Evolutionary conservation across 257 asterid species (phyloP), one percentile per base, ranked within the genome.

Genomic region (Solanum etuberosum): DNA sequence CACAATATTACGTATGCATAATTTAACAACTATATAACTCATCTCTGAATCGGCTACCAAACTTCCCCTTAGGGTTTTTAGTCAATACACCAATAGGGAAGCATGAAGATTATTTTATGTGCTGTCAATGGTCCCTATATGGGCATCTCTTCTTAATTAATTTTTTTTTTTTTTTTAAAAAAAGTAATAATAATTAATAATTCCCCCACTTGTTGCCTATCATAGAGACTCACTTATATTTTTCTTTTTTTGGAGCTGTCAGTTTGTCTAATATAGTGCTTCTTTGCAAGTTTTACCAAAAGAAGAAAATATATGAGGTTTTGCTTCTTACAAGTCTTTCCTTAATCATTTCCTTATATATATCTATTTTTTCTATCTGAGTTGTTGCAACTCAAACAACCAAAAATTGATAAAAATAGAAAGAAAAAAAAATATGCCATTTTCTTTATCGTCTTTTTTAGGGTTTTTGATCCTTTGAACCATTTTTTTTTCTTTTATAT

Each of bases 221-320:
- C 34, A n/a, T 68, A 67, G 27, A 4, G 27, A 42, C 61, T 31
- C 20, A 63, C 27, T 85, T 23, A 6, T 27, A 34, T 37, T 85
- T 32, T 87, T 81, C 38, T 70, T 85, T 43, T 85, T 86, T 51
- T 78, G 89, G 57, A 84, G 82, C 27, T 61, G 73, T 74, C 85
- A 16, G 42, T 48, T 29, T 80, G 68, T 80, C 85, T 80, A 46
- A 80, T 81, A 72, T 63, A 78, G 78, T 80, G 89, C 85, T 85
- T 57, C 82, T 85, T 68, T 46, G 73, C 84, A 31, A 63, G 85
- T 84, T 54, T 91, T 91, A 78, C 93, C 90, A 89, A 88, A 91
- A 89, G 83, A 89, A 91, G 91, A 90, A 86, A 89, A 87, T 46
- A 29, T 84, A 87, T 89, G 89, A 89, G 90, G 90, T 57, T 87